These are phyloP conservation scores for Huntiella decipiens DNA, from an alignment of 2,329 filamentous ascomycete genomes.

Conservation along the genomic window DNA sequence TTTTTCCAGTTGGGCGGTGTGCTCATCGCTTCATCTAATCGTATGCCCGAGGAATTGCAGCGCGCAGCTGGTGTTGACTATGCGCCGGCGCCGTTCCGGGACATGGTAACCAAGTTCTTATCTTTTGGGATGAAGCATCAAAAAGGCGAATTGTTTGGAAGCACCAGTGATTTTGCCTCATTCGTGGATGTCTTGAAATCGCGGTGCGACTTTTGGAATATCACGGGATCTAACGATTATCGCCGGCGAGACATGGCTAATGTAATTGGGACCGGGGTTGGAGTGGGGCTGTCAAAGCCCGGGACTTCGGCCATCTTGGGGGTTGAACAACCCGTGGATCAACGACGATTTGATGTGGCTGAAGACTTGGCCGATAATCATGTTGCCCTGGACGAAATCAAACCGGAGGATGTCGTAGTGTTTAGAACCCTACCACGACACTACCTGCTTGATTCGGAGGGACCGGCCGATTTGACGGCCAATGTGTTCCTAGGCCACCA, in stretches of 20 bases:
- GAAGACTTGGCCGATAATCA: neutral
- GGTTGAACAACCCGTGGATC: neutral
- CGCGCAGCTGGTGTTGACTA: slow-evolving; percentile 58
- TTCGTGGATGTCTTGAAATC: slow-evolving; percentile 62
- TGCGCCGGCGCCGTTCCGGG: slow-evolving; percentile 32
- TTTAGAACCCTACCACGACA: slow-evolving; percentile 2
- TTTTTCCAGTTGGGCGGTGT: slow-evolving; percentile 75
- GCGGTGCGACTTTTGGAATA: slow-evolving; percentile 68
- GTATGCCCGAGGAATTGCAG: slow-evolving; percentile 64
- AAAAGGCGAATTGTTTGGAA: slow-evolving; percentile 34
- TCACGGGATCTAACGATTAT: slow-evolving; percentile 49
- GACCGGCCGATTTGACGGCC: slow-evolving; percentile 9
- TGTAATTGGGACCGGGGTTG: neutral
- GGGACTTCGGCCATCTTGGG: too few relatives aligned
- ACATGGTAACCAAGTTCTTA: slow-evolving; percentile 28
- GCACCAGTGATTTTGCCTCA: slow-evolving; percentile 52
- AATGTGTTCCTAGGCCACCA: slow-evolving; percentile 10
- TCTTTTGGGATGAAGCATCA: slow-evolving; percentile 16
- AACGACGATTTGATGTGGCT: neutral
- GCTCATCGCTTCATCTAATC: slow-evolving; percentile 60
- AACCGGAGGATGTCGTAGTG: neutral
- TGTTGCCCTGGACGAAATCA: neutral
- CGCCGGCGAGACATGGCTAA: slow-evolving; percentile 3
- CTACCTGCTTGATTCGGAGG: slow-evolving; percentile 4
- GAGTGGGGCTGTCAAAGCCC: neutral